Conservation (phyloP, 2,329 filamentous ascomycete genomes). For the Aspergillus intermedius region DNA sequence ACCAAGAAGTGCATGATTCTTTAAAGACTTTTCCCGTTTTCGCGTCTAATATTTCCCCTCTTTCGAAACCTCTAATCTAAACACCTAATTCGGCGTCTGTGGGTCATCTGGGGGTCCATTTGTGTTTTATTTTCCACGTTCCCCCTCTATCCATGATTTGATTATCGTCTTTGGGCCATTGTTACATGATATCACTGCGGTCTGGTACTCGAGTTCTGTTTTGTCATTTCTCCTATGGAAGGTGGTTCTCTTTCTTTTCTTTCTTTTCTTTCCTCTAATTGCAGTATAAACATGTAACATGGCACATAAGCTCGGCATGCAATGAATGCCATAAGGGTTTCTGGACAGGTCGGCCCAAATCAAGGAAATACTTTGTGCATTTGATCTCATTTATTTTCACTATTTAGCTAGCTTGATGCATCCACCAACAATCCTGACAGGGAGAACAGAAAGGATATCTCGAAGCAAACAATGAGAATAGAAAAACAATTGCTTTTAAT, state of each 20-base stretch:
- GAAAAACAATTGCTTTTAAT: background rate
- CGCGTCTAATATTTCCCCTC: background rate
- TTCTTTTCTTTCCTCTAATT: conserved; percentile 11
- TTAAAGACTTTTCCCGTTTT: conserved; percentile 26
- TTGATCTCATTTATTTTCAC: background rate
- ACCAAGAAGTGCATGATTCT: conserved; percentile 43
- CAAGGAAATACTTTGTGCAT: background rate
- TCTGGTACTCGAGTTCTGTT: conserved; percentile 3
- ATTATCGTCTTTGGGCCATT: conserved; percentile 1
- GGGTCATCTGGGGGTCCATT: conserved; percentile 21
- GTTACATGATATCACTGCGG: conserved; percentile 2
- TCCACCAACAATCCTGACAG: conserved; percentile 2
- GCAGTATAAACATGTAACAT: conserved; percentile 22
- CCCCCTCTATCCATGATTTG: conserved; percentile 1
- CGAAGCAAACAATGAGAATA: background rate
- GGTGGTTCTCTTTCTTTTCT: conserved; percentile 8
- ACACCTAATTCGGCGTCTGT: conserved; percentile 34
- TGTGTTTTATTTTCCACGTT: conserved; percentile 16
- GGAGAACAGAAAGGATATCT: conserved; percentile 4
- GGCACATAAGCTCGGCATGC: conserved; percentile 16
- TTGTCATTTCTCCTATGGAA: background rate
- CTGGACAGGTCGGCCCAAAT: background rate
- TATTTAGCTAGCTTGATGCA: conserved; percentile 1
- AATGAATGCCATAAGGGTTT: conserved; percentile 12
- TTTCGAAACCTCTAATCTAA: conserved; percentile 27